phyloP scores from a whole-genome alignment of 2,329 filamentous ascomycete species.

The Shiraia bambusicola region DNA sequence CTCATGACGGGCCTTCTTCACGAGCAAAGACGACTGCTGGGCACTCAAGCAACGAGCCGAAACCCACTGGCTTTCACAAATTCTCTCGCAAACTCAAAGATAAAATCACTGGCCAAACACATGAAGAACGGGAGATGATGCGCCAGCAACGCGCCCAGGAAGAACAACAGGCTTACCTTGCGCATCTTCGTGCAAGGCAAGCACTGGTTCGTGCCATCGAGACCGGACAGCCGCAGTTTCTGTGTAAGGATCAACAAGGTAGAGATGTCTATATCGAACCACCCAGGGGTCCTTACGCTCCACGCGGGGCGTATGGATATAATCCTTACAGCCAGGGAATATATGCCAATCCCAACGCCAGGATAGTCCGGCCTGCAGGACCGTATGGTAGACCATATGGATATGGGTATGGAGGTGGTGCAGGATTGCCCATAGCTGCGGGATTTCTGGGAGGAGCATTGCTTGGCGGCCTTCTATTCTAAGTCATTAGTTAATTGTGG shows the following conservation, averaged over 20 bases:
- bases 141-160: conserved; percentile 51
- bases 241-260: conserved; percentile 57
- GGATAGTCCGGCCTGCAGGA: conserved; percentile 52
- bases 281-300: conserved; percentile 42
- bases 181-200: conserved; percentile 53
- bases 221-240: conserved; percentile 58
- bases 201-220: conserved; percentile 55
- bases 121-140: conserved; percentile 54
- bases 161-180: conserved; percentile 55
- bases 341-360: conserved; percentile 52
- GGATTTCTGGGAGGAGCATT: conserved; percentile 39
- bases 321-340: conserved; percentile 50
- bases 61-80: conserved; percentile 43
- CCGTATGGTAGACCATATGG: conserved; percentile 49
- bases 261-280: conserved; percentile 62
- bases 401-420: conserved; percentile 43
- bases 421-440: conserved; percentile 39
- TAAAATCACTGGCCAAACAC: conserved; percentile 58
- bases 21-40: conserved; percentile 8
- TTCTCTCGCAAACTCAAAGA: conserved; percentile 62
- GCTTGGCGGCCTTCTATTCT: conserved; percentile 35
- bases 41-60: conserved; percentile 10
- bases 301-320: conserved; percentile 43
- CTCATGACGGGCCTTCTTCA: conserved; percentile 13
- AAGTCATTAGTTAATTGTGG: too few relatives aligned